Base-by-base conservation (phyloP, 495 filamentous ascomycete species). In the Penicillium psychrofluorescens region DNA sequence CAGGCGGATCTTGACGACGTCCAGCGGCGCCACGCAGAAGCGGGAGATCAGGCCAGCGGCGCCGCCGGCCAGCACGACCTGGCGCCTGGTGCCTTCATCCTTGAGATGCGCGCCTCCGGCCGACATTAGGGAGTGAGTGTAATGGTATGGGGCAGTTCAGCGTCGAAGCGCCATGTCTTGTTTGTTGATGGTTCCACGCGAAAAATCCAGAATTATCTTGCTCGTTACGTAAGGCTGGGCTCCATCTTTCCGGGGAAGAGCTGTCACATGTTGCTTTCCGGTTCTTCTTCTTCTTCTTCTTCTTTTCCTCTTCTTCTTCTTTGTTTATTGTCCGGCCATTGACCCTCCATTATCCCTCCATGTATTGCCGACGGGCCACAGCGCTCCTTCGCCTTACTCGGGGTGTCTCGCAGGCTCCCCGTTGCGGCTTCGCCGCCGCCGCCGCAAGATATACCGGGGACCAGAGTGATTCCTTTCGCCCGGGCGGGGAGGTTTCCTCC, bases 1-100 rank as follows among this genome's bases (percentile, higher is more conserved):
- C 37, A 95, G 81, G n/a, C 90, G 84, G 67, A 95, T 95, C 72
- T 96, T 96, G 67, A 95, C 80, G 46, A 96, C 90, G 64, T 96
- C 90, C 42, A 96, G 83, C 43, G 90, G 90, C 40, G 90, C 90
- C 62, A 94, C 83, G 54, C 88, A 81, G 72, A 95, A 96, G 80
- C 92, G 82, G 41, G 92, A 92, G 42, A 97, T 78, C 44, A 98
- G 76, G 11, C 92, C 92, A 39, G 94, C 88, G 43, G 84, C 82
- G 11, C 84, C 88, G 50, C 92, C 92, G 35, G 92, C 91, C 45
- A 82, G 63, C 38, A 90, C 76, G 47, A 91, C 86, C 58, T 96
- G 90, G 43, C 76, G 67, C 58, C 77, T 81, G 46, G 90, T 86
- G 68, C 90, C 90, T 84, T 94, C 88, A 91, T 95, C 85, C 63